phyloP scores from a whole-genome alignment of 1,284 basidiomycete genomes.

The Marasmius oreades region DNA sequence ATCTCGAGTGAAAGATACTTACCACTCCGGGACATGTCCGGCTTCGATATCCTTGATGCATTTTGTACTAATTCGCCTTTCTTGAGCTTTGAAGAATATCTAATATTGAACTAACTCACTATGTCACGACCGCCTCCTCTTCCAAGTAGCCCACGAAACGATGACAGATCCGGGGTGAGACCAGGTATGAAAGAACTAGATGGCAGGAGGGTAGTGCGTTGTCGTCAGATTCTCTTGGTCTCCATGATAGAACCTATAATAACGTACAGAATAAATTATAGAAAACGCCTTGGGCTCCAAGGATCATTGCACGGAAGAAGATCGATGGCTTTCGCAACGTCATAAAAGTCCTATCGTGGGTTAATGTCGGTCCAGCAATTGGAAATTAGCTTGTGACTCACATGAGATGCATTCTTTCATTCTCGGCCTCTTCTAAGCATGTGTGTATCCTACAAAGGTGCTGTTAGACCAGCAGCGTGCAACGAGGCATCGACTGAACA shows the following conservation, averaged over 20 bases:
- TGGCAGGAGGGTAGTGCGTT: slow-evolving; percentile 13
- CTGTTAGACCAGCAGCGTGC: slow-evolving; percentile 28
- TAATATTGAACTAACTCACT: slow-evolving; percentile 41
- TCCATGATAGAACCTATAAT: neutral
- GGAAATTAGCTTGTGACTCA: slow-evolving; percentile 25
- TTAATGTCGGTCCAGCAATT: neutral
- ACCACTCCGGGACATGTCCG: slow-evolving; percentile 90
- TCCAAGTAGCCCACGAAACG: slow-evolving; percentile 92
- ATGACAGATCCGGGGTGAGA: slow-evolving; percentile 84
- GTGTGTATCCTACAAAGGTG: slow-evolving; percentile 59
- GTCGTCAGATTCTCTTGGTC: slow-evolving; percentile 9
- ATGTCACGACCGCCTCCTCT: slow-evolving; percentile 92
- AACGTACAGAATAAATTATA: slow-evolving; percentile 85
- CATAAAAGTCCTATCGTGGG: slow-evolving; percentile 76
- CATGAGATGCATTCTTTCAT: slow-evolving; percentile 95
- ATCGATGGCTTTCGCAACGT: slow-evolving; percentile 75
- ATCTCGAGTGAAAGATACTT: slow-evolving; percentile 7
- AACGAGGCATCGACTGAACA: slow-evolving; percentile 9
- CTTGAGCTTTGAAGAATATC: neutral
- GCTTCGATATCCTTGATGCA: slow-evolving; percentile 82
- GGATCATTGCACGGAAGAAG: slow-evolving; percentile 76
- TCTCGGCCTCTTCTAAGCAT: slow-evolving; percentile 90
- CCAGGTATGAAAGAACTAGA: slow-evolving; percentile 74
- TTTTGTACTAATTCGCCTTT: slow-evolving; percentile 50
- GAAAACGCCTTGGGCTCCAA: slow-evolving; percentile 88